phyloP scores from a whole-genome alignment of 805 yeast species.

The Wickerhamiella hasegawae region DNA sequence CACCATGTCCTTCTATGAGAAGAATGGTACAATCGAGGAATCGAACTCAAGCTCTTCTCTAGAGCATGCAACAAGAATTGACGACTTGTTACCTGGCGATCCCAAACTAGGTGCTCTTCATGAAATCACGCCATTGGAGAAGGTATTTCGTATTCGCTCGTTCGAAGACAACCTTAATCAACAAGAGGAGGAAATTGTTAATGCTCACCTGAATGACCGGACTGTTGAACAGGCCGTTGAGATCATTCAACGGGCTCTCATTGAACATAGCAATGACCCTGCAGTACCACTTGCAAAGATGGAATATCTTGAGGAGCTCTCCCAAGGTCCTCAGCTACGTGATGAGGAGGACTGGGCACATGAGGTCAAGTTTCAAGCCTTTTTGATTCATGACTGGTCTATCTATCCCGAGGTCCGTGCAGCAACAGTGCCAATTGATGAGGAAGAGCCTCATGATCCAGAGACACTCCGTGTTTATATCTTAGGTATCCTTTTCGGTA shows the following conservation, averaged over 20 bases:
- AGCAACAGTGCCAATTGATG: slow-evolving; percentile 37
- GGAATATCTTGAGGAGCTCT: slow-evolving; percentile 21
- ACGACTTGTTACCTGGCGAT: no score
- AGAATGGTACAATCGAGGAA: no score
- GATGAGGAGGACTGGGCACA: slow-evolving; percentile 10
- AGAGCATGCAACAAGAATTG: no score
- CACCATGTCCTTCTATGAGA: no score
- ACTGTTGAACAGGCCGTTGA: slow-evolving; percentile 25
- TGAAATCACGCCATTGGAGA: no score
- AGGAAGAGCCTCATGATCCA: slow-evolving; percentile 22
- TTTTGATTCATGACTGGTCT: slow-evolving; percentile 28
- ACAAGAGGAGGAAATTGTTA: neutral
- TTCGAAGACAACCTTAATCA: neutral
- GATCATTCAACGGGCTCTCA: slow-evolving; percentile 26
- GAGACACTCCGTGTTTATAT: slow-evolving; percentile 40
- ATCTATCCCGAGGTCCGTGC: slow-evolving; percentile 49
- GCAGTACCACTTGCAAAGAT: slow-evolving; percentile 29
- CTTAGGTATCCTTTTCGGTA: slow-evolving; percentile 36
- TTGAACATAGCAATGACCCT: slow-evolving; percentile 31
- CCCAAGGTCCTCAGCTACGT: slow-evolving; percentile 6
- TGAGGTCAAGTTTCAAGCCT: slow-evolving; percentile 27
- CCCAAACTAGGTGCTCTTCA: no score
- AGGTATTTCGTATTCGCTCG: neutral
- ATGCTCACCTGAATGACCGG: slow-evolving; percentile 14
- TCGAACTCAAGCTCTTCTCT: no score